Evolutionary conservation across 345 rosid genomes (phyloP).

Genomic region (Eucalyptus sp.): DNA sequence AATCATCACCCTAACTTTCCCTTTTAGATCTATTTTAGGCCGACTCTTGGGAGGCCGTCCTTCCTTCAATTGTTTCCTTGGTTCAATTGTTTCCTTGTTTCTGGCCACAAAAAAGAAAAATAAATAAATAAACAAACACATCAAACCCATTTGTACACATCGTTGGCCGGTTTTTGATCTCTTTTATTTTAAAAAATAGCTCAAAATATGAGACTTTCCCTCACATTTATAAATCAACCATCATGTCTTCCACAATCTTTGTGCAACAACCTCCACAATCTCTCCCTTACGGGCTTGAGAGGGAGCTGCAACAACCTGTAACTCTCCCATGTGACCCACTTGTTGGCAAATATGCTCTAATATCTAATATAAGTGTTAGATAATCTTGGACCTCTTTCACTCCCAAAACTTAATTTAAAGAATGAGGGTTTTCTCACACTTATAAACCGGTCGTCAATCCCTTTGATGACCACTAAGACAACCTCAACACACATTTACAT

Average conservation of each 20-base stretch:
- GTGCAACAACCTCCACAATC: neutral
- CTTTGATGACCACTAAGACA: accelerated
- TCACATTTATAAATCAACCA: too few species aligned
- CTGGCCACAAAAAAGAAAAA: neutral
- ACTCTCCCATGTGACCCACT: neutral
- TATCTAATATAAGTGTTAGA: neutral
- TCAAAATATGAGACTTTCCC: too few species aligned
- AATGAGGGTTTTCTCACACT: neutral
- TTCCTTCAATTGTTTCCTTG: neutral
- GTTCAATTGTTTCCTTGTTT: neutral
- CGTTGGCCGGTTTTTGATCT: too few species aligned
- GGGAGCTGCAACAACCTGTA: neutral
- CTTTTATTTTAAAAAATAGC: too few species aligned
- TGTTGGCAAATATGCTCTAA: neutral
- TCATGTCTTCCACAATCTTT: too few species aligned
- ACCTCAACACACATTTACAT: neutral
- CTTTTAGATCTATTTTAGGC: neutral
- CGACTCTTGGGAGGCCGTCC: neutral
- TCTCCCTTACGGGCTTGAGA: neutral
- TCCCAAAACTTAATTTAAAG: neutral
- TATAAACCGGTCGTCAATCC: neutral
- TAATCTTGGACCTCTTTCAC: neutral
- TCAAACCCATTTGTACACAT: neutral
- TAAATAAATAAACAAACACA: neutral
- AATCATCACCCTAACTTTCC: neutral